phyloP scores from a whole-genome alignment of 345 rosid genomes.

The Citrus reticulata region DNA sequence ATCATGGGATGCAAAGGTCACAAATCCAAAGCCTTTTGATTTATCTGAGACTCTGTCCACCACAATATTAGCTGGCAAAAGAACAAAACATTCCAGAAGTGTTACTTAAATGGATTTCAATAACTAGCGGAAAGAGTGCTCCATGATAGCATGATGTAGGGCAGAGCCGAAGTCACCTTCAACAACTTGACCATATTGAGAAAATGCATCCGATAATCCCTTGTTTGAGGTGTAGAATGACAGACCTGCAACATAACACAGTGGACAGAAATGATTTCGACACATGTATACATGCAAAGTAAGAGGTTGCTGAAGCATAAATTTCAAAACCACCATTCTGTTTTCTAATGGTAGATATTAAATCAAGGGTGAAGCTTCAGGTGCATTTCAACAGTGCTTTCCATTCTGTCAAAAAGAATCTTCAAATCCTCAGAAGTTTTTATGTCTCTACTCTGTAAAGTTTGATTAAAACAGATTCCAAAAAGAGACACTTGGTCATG shows the following conservation, averaged over 20 bases:
- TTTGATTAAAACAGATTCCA: not conserved
- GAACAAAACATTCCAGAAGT: not conserved
- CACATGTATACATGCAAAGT: not conserved
- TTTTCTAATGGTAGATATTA: not conserved
- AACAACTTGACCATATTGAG: constrained; percentile 79
- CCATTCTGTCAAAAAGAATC: not conserved
- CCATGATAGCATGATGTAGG: not conserved
- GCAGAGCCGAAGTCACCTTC: constrained; percentile 47
- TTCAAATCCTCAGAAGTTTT: not conserved
- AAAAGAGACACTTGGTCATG: not conserved
- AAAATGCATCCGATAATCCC: constrained; percentile 67
- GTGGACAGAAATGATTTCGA: not conserved
- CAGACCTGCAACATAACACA: constrained; percentile 42
- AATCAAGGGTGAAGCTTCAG: not conserved
- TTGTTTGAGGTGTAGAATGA: constrained; percentile 67
- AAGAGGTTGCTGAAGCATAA: not conserved
- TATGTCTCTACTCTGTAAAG: not conserved
- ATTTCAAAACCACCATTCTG: not conserved
- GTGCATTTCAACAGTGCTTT: not conserved
- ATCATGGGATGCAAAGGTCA: constrained; percentile 72
- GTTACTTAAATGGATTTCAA: not conserved
- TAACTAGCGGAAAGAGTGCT: not conserved
- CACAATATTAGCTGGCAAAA: constrained; percentile 52
- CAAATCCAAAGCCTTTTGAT: constrained; percentile 86
- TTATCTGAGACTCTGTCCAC: constrained; percentile 60